Conservation (phyloP, 164 flowering plant genomes). For the Berberis vulgaris region DNA sequence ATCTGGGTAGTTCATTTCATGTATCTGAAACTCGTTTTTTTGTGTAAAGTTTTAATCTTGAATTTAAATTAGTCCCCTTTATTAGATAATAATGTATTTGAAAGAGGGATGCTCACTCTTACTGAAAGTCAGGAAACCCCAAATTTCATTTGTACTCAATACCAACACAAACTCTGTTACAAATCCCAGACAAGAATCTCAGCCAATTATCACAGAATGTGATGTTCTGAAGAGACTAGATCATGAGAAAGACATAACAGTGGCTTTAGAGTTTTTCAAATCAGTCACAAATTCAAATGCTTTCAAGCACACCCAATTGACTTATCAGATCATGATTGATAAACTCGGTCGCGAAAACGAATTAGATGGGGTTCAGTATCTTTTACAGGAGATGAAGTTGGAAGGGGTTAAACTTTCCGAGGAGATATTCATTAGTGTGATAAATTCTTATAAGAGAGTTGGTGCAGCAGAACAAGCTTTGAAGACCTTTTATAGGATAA, state of each 20-base stretch:
- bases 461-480: slow-evolving; percentile 59
- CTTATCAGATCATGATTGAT: slow-evolving; percentile 59
- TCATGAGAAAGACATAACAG: slow-evolving; percentile 30
- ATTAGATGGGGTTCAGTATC: slow-evolving; percentile 59
- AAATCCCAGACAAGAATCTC: slow-evolving; percentile 10
- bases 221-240: slow-evolving; percentile 41
- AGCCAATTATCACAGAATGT: slow-evolving; percentile 25
- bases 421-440: slow-evolving; percentile 48
- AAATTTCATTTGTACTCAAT: slow-evolving; percentile 45
- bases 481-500: slow-evolving; percentile 63
- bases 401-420: slow-evolving; percentile 58
- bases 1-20: too few species aligned
- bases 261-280: slow-evolving; percentile 58
- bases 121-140: slow-evolving; percentile 41
- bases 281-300: slow-evolving; percentile 35
- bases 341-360: slow-evolving; percentile 45
- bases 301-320: slow-evolving; percentile 61
- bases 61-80: too few species aligned
- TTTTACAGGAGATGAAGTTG: slow-evolving; percentile 75
- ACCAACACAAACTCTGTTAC: slow-evolving; percentile 19
- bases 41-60: too few species aligned
- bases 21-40: too few species aligned
- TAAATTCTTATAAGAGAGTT: slow-evolving; percentile 34
- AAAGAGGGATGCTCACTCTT: slow-evolving; percentile 54
- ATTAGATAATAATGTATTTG: slow-evolving; percentile 35